Conservation (phyloP, 768 basidiomycete species). For the Hypsizygus marmoreus region DNA sequence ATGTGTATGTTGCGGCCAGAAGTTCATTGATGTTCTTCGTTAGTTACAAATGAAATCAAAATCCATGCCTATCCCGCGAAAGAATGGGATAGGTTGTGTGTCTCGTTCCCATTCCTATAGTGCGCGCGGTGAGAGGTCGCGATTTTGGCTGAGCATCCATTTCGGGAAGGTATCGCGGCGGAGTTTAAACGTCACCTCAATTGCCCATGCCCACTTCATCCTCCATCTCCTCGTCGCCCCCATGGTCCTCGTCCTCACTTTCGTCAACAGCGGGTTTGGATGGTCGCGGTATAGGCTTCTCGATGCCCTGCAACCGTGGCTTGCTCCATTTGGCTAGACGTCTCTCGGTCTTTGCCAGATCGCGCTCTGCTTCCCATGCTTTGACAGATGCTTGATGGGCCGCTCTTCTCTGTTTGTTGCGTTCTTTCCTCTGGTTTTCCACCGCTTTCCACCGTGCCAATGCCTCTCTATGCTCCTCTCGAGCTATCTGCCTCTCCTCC, state of each 20-base stretch:
- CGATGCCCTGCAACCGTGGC: background rate
- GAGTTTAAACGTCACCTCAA: background rate
- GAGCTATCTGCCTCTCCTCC: slow-evolving; percentile 9
- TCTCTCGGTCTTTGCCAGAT: background rate
- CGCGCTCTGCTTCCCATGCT: slow-evolving; percentile 3
- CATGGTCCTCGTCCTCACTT: background rate
- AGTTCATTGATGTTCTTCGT: background rate
- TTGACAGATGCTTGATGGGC: slow-evolving; percentile 1
- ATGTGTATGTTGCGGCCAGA: background rate
- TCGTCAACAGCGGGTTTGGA: background rate
- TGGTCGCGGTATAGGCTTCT: background rate
- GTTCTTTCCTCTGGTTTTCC: slow-evolving; percentile 15
- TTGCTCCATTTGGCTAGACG: background rate
- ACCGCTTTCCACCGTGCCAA: slow-evolving; percentile 19
- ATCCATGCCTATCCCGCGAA: background rate
- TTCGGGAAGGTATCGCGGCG: background rate
- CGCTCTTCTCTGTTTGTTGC: slow-evolving; percentile 3
- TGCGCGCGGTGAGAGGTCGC: background rate
- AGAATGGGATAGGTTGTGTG: background rate
- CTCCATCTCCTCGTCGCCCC: background rate
- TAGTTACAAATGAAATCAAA: background rate
- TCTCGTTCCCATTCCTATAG: background rate
- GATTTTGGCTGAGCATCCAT: slow-evolving; percentile 1
- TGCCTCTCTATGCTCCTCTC: slow-evolving; percentile 9
- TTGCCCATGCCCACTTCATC: slow-evolving; percentile 2